These are phyloP conservation scores for Zymoseptoria brevis DNA, from an alignment of 2,329 filamentous ascomycete genomes.

Conservation along the genomic window DNA sequence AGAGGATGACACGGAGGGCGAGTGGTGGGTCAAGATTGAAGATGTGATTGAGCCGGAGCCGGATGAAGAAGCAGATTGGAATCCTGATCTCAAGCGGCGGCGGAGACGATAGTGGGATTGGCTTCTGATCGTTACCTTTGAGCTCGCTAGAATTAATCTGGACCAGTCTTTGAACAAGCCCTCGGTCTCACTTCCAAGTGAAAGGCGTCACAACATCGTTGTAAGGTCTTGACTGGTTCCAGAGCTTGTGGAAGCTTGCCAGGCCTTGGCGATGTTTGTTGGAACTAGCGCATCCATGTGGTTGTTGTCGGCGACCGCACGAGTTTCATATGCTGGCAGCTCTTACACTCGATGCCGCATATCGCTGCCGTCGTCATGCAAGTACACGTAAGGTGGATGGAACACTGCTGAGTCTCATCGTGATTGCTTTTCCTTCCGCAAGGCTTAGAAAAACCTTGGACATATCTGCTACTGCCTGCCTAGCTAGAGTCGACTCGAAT, in stretches of 20 bases:
- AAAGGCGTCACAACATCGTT: neutral
- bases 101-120: conserved; percentile 6
- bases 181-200: neutral
- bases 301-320: neutral
- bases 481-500: neutral
- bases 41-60: conserved; percentile 3
- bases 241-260: neutral
- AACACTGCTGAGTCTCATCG: neutral
- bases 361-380: neutral
- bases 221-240: neutral
- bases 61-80: conserved; percentile 5
- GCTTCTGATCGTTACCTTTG: neutral
- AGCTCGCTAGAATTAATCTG: neutral
- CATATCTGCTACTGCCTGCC: neutral
- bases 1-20: conserved; percentile 8
- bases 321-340: neutral
- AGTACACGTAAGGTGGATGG: neutral
- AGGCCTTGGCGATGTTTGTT: neutral
- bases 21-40: conserved; percentile 7
- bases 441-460: neutral
- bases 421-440: neutral
- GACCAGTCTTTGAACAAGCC: neutral
- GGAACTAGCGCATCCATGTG: neutral
- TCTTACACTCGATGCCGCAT: neutral
- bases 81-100: conserved; percentile 14